A percentile compares a stretch with the other conserved stretches of the same genome.
Conservation (phyloP, 129 eudicot genomes). For the Flaveria linearis region DNA sequence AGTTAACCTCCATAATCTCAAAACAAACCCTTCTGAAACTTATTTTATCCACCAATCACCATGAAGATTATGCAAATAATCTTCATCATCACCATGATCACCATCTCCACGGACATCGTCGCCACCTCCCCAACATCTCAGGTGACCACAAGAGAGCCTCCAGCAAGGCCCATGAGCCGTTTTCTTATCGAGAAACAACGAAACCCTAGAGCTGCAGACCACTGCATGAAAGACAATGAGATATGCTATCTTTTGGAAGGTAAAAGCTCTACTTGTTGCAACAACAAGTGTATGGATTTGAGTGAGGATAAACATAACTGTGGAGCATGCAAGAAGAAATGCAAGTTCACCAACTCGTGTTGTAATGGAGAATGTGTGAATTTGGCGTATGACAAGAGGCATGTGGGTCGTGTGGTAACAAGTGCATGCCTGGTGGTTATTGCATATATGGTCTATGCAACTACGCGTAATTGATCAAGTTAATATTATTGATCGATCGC, state of each 20-base stretch:
- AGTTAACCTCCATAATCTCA: too few species aligned
- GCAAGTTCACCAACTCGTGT: slow-evolving; percentile 48
- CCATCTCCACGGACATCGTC: slow-evolving; percentile 38
- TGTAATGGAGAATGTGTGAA: slow-evolving; percentile 68
- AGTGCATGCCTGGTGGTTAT: slow-evolving; percentile 49
- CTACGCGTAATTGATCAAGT: slow-evolving; percentile 40
- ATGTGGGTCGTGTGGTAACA: slow-evolving; percentile 67
- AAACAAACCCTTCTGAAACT: too few species aligned
- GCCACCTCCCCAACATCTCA: slow-evolving; percentile 14
- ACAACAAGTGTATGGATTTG: slow-evolving; percentile 64
- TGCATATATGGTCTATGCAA: slow-evolving; percentile 73
- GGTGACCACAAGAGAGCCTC: slow-evolving; percentile 13
- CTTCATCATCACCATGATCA: slow-evolving; percentile 49
- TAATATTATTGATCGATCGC: not conserved
- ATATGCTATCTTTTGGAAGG: slow-evolving; percentile 49
- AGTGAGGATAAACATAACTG: slow-evolving; percentile 46
- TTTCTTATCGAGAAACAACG: slow-evolving; percentile 45
- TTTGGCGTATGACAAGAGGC: slow-evolving; percentile 64
- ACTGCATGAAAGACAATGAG: slow-evolving; percentile 54
- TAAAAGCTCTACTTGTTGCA: slow-evolving; percentile 59
- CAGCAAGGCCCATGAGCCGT: slow-evolving; percentile 43
- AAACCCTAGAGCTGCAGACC: slow-evolving; percentile 62
- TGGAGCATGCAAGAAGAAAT: slow-evolving; percentile 69
- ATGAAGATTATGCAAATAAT: slow-evolving; percentile 37
- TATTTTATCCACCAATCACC: not conserved